Base-by-base conservation (phyloP, 176 grass and related monocot species). In the Thinopyrum elongatum region DNA sequence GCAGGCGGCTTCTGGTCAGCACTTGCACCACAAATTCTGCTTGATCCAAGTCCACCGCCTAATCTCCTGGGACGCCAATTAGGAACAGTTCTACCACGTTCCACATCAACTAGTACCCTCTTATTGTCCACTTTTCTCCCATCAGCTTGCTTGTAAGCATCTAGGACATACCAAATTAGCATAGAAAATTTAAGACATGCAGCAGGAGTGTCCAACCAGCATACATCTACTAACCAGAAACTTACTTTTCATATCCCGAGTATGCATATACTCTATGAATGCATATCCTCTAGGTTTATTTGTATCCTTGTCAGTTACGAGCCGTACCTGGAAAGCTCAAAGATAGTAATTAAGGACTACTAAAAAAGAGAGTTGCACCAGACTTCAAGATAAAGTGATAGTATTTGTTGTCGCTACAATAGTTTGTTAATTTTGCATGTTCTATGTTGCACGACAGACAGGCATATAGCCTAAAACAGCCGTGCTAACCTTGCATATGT, bases 1-100 rank as follows among this genome's bases (percentile, higher is more conserved):
- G n/a, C 25, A 66, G 61, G 13, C 65, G 16, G 59, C 64, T 86
- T 80, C 77, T 78, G 87, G 58, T 65, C 70, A 77, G 58, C 82
- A 76, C 83, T 87, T 88, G 86, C 88, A 70, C 86, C 89, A 81
- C 82, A 90, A 33, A 90, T 94, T 69, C 97, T 93, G 92, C 90
- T 99, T 80, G 94, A 92, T 70, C 97, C 97, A 89, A 99, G 94
- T 75, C 97, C 94, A 79, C 97, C 97, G 83, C 94, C 97, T 82
- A 99, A 94, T 65, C 97, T 94, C 90, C 87, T 89, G 23, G 97
- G 97, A 8, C 87, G 92, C 97, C 94, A 99, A 91, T 96, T 93
- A 21, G 94, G 94, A 69, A 99, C 94, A 58, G 94, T 96, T 91
- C 97, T 94, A 79, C 97, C 97, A 74, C 97, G 97, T 77, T 99